These are phyloP conservation scores for Lasiodiplodia sp. DNA, from an alignment of 2,329 filamentous ascomycete genomes.

Conservation along the genomic window DNA sequence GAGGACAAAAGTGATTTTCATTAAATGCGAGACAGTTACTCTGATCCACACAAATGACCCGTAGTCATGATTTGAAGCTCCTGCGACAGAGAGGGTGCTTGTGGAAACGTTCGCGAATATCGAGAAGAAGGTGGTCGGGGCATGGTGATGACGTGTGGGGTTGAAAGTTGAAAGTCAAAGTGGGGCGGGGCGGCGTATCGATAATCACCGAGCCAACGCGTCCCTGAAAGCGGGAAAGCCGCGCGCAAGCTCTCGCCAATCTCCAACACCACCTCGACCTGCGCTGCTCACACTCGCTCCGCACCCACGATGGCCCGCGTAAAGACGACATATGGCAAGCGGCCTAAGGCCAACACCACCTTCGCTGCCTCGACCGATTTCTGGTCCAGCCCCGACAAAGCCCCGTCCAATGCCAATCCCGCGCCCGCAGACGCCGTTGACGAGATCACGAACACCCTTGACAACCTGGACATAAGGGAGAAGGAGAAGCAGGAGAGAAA, in stretches of 20 bases:
- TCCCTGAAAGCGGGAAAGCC: not conserved
- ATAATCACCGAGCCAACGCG: constrained; percentile 12
- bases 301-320: constrained; percentile 11
- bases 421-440: not conserved
- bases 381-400: constrained; percentile 21
- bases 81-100: too few species aligned
- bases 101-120: too few species aligned
- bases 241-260: not conserved
- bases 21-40: not conserved
- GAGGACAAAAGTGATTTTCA: not conserved
- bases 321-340: constrained; percentile 25
- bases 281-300: not conserved
- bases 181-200: not conserved
- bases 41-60: too few species aligned
- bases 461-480: not conserved
- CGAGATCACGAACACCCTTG: not conserved
- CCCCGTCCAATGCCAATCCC: not conserved
- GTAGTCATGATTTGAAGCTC: too few species aligned
- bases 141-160: not conserved
- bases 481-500: not conserved
- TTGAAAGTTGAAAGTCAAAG: not conserved
- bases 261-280: not conserved
- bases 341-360: constrained; percentile 2
- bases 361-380: constrained; percentile 16
- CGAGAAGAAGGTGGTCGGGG: not conserved